Conservation (phyloP, 257 asterid genomes). For the Solanum ossicruentum region DNA sequence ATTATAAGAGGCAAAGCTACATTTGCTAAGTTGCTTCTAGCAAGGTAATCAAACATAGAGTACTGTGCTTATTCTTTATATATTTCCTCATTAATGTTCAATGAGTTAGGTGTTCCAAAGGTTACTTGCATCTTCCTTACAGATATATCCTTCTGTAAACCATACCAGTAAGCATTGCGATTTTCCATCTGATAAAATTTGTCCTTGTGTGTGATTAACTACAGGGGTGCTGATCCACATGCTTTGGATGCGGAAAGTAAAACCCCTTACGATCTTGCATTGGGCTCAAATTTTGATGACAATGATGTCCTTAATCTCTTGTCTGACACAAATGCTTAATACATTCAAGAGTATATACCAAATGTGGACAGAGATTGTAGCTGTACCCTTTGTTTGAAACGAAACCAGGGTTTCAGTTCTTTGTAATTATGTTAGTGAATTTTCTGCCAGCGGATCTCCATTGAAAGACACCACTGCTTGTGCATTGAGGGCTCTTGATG, state of each 20-base stretch:
- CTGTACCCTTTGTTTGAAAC: slow-evolving; percentile 1
- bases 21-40: slow-evolving; percentile 65
- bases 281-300: slow-evolving; percentile 56
- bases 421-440: slow-evolving; percentile 33
- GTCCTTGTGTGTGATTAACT: background rate
- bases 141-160: background rate
- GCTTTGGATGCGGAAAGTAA: slow-evolving; percentile 56
- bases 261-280: slow-evolving; percentile 39
- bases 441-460: slow-evolving; percentile 5
- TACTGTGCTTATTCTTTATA: background rate
- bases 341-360: background rate
- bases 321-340: slow-evolving; percentile 35
- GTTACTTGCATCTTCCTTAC: background rate
- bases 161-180: background rate
- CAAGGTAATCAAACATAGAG: slow-evolving; percentile 38
- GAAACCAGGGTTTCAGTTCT: slow-evolving; percentile 14
- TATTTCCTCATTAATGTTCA: background rate
- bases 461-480: background rate
- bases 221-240: slow-evolving; percentile 88
- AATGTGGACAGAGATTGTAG: background rate
- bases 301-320: slow-evolving; percentile 54
- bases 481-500: background rate
- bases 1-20: slow-evolving; percentile 47
- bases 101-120: background rate
- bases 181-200: background rate